Conservation (phyloP, 2,329 filamentous ascomycete genomes). For the Ceratocystis harringtonii region DNA sequence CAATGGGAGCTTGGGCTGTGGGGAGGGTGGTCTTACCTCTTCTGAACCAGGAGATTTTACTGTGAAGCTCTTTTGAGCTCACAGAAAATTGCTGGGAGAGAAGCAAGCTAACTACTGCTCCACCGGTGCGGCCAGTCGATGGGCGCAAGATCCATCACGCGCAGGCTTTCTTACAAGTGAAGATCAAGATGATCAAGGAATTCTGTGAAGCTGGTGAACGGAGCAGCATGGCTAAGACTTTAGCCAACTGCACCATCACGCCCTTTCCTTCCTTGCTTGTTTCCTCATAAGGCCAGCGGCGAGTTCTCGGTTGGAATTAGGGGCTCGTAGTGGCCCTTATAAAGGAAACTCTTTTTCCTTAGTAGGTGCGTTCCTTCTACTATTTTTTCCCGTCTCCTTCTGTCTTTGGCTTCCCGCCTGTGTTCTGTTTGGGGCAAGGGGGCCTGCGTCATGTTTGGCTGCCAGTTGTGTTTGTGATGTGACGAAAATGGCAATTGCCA, state of each 20-base stretch:
- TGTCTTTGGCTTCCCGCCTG: background rate
- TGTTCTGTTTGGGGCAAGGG: background rate
- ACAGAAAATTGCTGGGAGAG: slow-evolving; percentile 6
- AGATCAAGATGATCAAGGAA: background rate
- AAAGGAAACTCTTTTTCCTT: slow-evolving; percentile 1
- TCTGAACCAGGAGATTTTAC: slow-evolving; percentile 9
- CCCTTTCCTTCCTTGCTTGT: background rate
- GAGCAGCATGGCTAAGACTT: background rate
- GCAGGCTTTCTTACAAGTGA: background rate
- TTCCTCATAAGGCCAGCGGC: slow-evolving; percentile 2
- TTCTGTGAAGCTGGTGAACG: background rate
- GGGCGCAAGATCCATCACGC: slow-evolving; percentile 1
- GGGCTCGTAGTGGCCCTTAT: background rate
- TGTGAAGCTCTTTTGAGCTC: background rate
- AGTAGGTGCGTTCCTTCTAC: background rate
- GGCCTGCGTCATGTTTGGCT: background rate
- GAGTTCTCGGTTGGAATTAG: slow-evolving; percentile 7
- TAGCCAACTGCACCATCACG: slow-evolving; percentile 5
- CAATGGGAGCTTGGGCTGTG: background rate
- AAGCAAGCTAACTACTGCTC: slow-evolving; percentile 13
- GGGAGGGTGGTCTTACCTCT: slow-evolving; percentile 7
- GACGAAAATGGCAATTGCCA: background rate
- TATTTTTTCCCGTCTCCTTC: background rate
- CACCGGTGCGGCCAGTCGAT: slow-evolving; percentile 8
- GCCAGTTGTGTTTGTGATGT: background rate